phyloP scores from a whole-genome alignment of 2,329 filamentous ascomycete genomes.

The Leptographium radiaticola region DNA sequence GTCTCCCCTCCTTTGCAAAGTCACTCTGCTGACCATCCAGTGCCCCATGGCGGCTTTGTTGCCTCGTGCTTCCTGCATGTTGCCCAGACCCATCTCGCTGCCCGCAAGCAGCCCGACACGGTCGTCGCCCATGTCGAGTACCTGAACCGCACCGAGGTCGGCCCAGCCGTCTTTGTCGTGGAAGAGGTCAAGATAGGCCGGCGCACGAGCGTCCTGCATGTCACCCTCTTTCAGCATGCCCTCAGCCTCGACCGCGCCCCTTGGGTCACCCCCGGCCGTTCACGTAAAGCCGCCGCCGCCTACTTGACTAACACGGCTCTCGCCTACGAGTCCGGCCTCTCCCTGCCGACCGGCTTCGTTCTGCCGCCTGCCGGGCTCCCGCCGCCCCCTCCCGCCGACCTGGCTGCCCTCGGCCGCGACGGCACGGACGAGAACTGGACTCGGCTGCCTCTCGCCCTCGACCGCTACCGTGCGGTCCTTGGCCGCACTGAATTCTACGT shows the following conservation, averaged over 20 bases:
- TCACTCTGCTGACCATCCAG: background rate
- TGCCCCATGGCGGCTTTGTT: conserved; percentile 34
- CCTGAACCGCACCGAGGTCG: conserved; percentile 23
- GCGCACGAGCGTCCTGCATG: conserved; percentile 26
- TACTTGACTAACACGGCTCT: conserved; percentile 28
- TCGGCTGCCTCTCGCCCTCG: conserved; percentile 1
- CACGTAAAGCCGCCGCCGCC: conserved; percentile 18
- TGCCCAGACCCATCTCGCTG: conserved; percentile 20
- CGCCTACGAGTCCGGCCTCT: conserved; percentile 18
- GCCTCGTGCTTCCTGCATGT: conserved; percentile 26
- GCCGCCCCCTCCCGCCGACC: conserved; percentile 12
- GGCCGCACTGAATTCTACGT: conserved; percentile 21
- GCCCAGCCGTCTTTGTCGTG: conserved; percentile 24
- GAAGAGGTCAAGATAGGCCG: conserved; percentile 29
- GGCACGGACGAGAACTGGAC: conserved; percentile 16
- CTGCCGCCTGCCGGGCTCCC: conserved; percentile 11
- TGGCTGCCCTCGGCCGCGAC: conserved; percentile 9
- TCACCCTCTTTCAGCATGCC: conserved; percentile 27
- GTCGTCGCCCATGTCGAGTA: conserved; percentile 28
- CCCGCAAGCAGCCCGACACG: conserved; percentile 23
- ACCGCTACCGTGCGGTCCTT: conserved; percentile 14
- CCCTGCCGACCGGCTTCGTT: conserved; percentile 16
- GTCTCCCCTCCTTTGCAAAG: background rate
- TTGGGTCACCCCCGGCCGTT: background rate
- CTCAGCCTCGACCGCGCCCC: background rate